Evolutionary conservation across 306 rosid genomes (phyloP), one percentile per base, ranked within the genome.

Genomic region (Medicago ruthenica): DNA sequence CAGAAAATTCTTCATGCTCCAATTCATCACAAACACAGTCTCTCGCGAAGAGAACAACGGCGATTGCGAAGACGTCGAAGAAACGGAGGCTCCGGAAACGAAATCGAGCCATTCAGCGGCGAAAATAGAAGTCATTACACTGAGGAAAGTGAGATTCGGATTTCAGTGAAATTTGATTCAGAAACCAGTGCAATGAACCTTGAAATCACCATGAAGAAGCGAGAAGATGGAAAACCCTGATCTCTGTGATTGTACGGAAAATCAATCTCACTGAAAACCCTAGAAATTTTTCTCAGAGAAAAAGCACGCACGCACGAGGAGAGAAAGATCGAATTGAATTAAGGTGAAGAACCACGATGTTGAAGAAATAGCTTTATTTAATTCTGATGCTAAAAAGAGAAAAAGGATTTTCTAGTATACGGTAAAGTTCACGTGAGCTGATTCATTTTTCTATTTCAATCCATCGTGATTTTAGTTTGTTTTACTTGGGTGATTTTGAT

Each of bases 91-190:
- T 34, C 81, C 73, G 89, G 79, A 79, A 79, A 81, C 81, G 86
- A 79, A 89, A 88, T 85, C 88, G 97, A 88, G 99, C 97, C 99
- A 96, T 96, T 87, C 88, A 85, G 85, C 69, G 69, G 85, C 71
- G 73, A 80, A 70, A 20, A 72, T 73, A 72, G 84, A 37, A 90
- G 89, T 92, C 98, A 96, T 96, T 54, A 86, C 93, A 86, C 76
- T 76, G 51, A 36, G 69, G 82, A 48, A 73, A 22, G 65, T 3
- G 67, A 41, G 81, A 70, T 87, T 82, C 55, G 84, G 67, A 62
- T 54, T 11, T 47, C 39, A 12, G 82, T 73, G 48, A 71, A 62
- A 78, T 75, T 79, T 74, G 81, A 82, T 71, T 74, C 76, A 70
- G 59, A 74, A 68, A 78, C 59, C 86, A 79, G 82, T 82, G 81